Evolutionary conservation across 1,284 basidiomycete species (phyloP).

Genomic region (Sanguinoderma infundibulare): DNA sequence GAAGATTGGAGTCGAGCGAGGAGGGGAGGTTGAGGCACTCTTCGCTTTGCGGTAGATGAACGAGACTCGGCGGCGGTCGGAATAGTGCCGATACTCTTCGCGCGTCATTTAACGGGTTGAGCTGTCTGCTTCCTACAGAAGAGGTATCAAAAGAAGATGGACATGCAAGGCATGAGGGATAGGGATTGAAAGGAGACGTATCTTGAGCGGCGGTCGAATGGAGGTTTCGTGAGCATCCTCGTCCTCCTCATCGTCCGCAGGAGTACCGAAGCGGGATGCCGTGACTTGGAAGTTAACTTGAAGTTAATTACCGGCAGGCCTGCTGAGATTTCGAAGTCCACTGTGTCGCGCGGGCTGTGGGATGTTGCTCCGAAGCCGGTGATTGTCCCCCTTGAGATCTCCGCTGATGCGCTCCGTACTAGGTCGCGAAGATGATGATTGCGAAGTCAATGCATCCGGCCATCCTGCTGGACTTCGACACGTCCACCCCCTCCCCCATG

Average conservation of each 20-base stretch:
- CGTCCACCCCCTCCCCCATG: conserved; percentile 79
- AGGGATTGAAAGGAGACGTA: conserved; percentile 37
- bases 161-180: no score
- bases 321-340: conserved; percentile 63
- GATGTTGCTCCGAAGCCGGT: no score
- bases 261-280: no score
- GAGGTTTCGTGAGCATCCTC: conserved; percentile 97
- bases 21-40: conserved; percentile 94
- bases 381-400: no score
- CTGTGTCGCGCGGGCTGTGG: no score
- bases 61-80: conserved; percentile 95
- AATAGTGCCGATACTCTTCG: conserved; percentile 97
- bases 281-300: no score
- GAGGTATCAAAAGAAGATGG: background rate
- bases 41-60: conserved; percentile 98
- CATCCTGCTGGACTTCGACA: conserved; percentile 83
- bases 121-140: conserved; percentile 85
- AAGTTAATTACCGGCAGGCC: conserved; percentile 79
- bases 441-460: conserved; percentile 49
- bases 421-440: no score
- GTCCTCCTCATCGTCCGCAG: no score
- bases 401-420: no score
- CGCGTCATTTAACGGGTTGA: conserved; percentile 95
- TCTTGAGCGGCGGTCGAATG: conserved; percentile 84
- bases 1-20: conserved; percentile 80